Base-by-base conservation (phyloP, 2,329 filamentous ascomycete genomes). In the Periconia macrospinosa region DNA sequence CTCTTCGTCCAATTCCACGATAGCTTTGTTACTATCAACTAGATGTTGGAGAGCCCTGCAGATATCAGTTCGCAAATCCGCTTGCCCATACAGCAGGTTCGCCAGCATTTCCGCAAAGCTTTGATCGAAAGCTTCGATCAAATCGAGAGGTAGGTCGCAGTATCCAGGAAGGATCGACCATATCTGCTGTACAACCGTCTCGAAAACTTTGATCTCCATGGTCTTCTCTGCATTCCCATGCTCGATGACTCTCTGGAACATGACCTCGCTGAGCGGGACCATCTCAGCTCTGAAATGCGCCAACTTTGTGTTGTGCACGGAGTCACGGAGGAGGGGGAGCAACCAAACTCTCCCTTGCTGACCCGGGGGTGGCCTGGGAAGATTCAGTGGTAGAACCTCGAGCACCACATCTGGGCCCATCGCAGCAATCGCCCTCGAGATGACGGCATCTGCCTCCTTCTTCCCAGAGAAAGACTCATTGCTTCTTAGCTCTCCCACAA, bases 121-220 rank as follows among this genome's bases (percentile, higher is more conserved):
- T 68, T 96, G 91, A 67, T 97, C 91, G 64, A 99, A 95, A 1
- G 90, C 81, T 57, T 87, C 73, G 3, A 56, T 59, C 10, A 81
- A 61, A 53, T 99, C 94, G 35, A 96, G 76, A 1, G 94, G 93
- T 50, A 97, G 79, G 70, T 97, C 91, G 72, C 94, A 97, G 77
- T 97, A 99, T 1, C 94, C 94, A 0, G 94, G 93, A 15, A 99
- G 82, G 48, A 90, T 88, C 0, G 91, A 91, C 94, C 94, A 99
- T 41, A 93, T 92, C 70, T 99, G 94, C 62, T 95, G 89, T 9
- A 99, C 91, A 5, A 99, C 80, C 0, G 94, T 97, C 76, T 99
- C 93, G 71, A 94, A 99, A 54, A 99, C 95, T 80, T 99, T 99
- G 69, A 94, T 84, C 72, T 97, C 92, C 83, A 96, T 92, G 0